Evolutionary conservation across 352 stramenopile species (phyloP).

Genomic region (Phytopythium kandeliae): DNA sequence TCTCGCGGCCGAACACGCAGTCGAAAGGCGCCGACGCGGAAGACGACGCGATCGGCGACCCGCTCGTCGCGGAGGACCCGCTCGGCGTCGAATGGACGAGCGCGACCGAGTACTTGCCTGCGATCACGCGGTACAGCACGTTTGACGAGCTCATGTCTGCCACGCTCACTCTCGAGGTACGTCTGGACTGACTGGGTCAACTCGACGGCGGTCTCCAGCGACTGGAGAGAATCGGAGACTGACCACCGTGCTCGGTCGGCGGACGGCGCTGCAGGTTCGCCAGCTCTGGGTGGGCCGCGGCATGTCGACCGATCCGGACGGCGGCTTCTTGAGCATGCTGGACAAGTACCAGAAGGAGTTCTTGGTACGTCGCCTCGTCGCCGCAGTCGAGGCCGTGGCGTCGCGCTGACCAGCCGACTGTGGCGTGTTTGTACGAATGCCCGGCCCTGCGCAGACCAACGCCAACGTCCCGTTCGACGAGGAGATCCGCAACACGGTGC

Average conservation of each 20-base stretch:
- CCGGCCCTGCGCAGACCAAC: slow-evolving; percentile 9
- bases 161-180: slow-evolving; percentile 79
- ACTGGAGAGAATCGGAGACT: too few relatives aligned
- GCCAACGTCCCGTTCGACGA: slow-evolving; percentile 64
- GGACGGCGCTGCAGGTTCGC: slow-evolving; percentile 52
- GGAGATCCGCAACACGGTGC: slow-evolving; percentile 78
- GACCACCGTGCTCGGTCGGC: too few relatives aligned
- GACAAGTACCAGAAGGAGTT: slow-evolving; percentile 85
- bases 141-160: slow-evolving; percentile 90
- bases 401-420: slow-evolving; percentile 9
- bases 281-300: slow-evolving; percentile 75
- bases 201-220: neutral
- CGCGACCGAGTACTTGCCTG: slow-evolving; percentile 57
- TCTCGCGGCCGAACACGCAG: slow-evolving; percentile 63
- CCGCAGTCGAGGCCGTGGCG: neutral
- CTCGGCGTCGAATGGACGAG: slow-evolving; percentile 69
- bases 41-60: slow-evolving; percentile 43
- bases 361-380: slow-evolving; percentile 23
- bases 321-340: slow-evolving; percentile 71
- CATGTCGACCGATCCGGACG: slow-evolving; percentile 79
- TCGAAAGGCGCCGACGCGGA: slow-evolving; percentile 30
- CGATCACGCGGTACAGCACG: slow-evolving; percentile 85
- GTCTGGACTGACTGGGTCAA: neutral
- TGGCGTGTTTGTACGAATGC: neutral
- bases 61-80: slow-evolving; percentile 69